Percentiles rank a stretch among this genome's conserved stretches.
Evolutionary conservation across 2,329 filamentous ascomycete genomes (phyloP).

Genomic region (Eurotiales sp.): DNA sequence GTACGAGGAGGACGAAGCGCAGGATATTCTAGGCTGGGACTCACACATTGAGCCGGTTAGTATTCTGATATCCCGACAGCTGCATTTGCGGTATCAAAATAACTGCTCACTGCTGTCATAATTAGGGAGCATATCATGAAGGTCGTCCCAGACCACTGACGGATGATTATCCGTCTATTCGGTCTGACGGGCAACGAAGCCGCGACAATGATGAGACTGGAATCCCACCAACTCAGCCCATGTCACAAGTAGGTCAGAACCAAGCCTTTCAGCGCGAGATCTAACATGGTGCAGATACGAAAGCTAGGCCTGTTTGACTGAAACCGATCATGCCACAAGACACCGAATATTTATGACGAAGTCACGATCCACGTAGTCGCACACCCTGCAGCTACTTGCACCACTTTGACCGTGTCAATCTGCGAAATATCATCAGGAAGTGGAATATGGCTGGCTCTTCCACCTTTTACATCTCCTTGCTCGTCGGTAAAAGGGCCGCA

Average conservation of each 20-base stretch:
- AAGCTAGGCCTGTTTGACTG: conserved; percentile 44
- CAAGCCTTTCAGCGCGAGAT: not conserved
- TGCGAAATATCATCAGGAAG: conserved; percentile 45
- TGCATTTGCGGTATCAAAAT: conserved; percentile 7
- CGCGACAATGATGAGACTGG: conserved; percentile 31
- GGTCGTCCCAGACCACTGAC: conserved; percentile 12
- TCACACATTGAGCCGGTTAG: conserved; percentile 50
- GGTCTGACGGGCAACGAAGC: conserved; percentile 13
- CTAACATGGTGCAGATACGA: conserved; percentile 30
- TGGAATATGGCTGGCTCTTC: conserved; percentile 62
- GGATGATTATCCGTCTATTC: conserved; percentile 9
- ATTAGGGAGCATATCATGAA: conserved; percentile 15
- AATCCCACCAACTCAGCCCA: conserved; percentile 46
- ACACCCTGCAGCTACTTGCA: conserved; percentile 74
- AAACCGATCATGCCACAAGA: conserved; percentile 11
- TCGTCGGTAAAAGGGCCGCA: conserved; percentile 67
- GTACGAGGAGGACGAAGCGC: conserved; percentile 44
- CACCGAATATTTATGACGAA: conserved; percentile 19
- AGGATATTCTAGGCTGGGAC: conserved; percentile 62
- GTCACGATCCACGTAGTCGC: conserved; percentile 75
- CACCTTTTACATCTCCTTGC: conserved; percentile 63
- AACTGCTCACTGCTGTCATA: not conserved
- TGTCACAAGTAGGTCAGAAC: conserved; percentile 41
- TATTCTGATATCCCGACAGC: too few relatives aligned
- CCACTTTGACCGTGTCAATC: conserved; percentile 47